These are phyloP conservation scores for Aureobasidium sp. DNA, from an alignment of 2,329 filamentous ascomycete genomes.

Conservation along the genomic window DNA sequence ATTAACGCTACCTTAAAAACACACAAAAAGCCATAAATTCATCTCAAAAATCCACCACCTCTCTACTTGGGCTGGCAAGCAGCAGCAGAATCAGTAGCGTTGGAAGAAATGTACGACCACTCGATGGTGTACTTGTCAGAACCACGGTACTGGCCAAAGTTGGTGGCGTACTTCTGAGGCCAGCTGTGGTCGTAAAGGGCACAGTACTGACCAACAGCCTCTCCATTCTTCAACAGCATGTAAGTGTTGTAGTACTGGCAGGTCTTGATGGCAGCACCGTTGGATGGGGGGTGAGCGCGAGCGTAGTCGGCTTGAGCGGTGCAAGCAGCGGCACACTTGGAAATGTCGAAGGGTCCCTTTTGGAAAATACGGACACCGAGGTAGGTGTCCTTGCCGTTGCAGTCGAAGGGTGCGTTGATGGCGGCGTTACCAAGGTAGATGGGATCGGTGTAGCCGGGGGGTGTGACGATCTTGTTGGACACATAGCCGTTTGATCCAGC, in stretches of 20 bases:
- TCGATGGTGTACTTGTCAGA: conserved; percentile 18
- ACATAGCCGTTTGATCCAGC: conserved; percentile 27
- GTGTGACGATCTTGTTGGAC: conserved; percentile 17
- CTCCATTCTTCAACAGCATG: conserved; percentile 21
- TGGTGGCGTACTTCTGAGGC: conserved; percentile 18
- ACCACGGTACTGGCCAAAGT: conserved; percentile 19
- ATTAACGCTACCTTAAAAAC: neutral
- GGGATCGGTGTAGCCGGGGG: conserved; percentile 17
- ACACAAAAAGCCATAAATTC: neutral
- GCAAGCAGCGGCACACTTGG: conserved; percentile 22
- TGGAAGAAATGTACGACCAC: conserved; percentile 17
- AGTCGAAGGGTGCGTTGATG: conserved; percentile 25
- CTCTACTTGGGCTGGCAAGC: neutral
- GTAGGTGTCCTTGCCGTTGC: conserved; percentile 20
- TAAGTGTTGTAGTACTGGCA: conserved; percentile 29
- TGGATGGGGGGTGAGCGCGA: conserved; percentile 2
- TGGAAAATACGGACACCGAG: conserved; percentile 20
- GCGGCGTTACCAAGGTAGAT: conserved; percentile 19
- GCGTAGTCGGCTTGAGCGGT: conserved; percentile 12
- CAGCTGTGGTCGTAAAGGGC: conserved; percentile 19
- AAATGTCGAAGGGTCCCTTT: conserved; percentile 20
- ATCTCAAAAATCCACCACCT: neutral
- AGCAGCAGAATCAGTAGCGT: conserved; percentile 12
- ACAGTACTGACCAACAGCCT: conserved; percentile 22
- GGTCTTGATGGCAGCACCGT: conserved; percentile 15